These are phyloP conservation scores for Mycena galericulata DNA, from an alignment of 768 basidiomycete genomes.

Conservation along the genomic window DNA sequence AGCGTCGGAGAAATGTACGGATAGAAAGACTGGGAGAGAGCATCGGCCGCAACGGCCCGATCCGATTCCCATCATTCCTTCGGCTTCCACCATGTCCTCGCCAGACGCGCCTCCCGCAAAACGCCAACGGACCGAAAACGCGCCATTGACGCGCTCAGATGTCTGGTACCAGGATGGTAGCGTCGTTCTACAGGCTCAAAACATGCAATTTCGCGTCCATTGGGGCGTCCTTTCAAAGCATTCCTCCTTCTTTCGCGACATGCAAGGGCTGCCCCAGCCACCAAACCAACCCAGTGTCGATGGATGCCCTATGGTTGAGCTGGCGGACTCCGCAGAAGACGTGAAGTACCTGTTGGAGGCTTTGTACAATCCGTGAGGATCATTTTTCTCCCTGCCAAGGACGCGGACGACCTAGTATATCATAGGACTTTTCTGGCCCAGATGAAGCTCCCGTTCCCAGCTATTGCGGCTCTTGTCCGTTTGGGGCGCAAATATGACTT, in stretches of 20 bases:
- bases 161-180: constrained; percentile 28
- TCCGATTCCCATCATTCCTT: too few species aligned
- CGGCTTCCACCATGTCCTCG: too few species aligned
- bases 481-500: constrained; percentile 6
- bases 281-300: not conserved
- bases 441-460: not conserved
- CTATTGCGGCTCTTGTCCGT: not conserved
- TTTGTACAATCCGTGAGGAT: constrained; percentile 19
- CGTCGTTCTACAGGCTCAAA: constrained; percentile 10
- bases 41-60: constrained; percentile 19
- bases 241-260: constrained; percentile 19
- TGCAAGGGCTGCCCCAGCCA: constrained; percentile 19
- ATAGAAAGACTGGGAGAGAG: constrained; percentile 14
- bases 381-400: too few species aligned
- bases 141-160: not conserved
- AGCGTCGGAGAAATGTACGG: constrained; percentile 26
- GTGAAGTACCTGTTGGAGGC: constrained; percentile 7
- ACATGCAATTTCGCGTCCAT: constrained; percentile 22
- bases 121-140: constrained; percentile 5
- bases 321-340: not conserved
- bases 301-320: constrained; percentile 20
- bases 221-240: constrained; percentile 10
- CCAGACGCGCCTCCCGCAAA: constrained; percentile 1
- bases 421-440: constrained; percentile 3
- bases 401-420: not conserved